A percentile compares a stretch with the other conserved stretches of the same genome.
phyloP scores from a whole-genome alignment of 345 rosid genomes.

The Hirschfeldia incana region DNA sequence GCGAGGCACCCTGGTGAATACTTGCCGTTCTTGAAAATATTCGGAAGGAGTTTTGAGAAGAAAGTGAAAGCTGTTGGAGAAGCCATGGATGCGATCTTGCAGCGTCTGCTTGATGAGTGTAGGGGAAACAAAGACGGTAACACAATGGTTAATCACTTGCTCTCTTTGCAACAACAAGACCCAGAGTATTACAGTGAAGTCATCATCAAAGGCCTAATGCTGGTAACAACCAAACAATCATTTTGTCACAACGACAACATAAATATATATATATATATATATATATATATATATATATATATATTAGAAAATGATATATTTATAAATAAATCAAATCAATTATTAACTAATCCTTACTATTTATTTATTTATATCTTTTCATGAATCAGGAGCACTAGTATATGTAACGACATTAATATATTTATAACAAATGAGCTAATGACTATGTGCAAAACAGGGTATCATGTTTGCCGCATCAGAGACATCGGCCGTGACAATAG shows the following conservation, averaged over 20 bases:
- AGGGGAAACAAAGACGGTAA: slow-evolving; percentile 28
- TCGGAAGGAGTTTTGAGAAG: slow-evolving; percentile 29
- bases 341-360: neutral
- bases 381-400: neutral
- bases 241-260: neutral
- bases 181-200: slow-evolving; percentile 51
- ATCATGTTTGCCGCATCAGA: slow-evolving; percentile 50
- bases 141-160: slow-evolving; percentile 43
- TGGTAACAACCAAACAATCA: slow-evolving; percentile 19
- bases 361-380: no score
- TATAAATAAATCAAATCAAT: no score
- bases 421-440: neutral
- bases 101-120: slow-evolving; percentile 38
- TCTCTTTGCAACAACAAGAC: slow-evolving; percentile 46
- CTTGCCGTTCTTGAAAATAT: slow-evolving; percentile 27
- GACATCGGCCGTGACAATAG: slow-evolving; percentile 43
- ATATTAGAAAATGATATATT: neutral
- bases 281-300: no score
- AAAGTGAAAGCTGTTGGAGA: slow-evolving; percentile 19
- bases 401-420: neutral
- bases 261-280: no score
- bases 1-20: slow-evolving; percentile 36
- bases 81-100: slow-evolving; percentile 35
- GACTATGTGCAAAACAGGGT: slow-evolving; percentile 26
- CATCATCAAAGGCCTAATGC: slow-evolving; percentile 51